A percentile compares a stretch with the other conserved stretches of the same genome.
Evolutionary conservation across 1,284 basidiomycete genomes (phyloP).

Genomic region (Melampsora larici-populina): DNA sequence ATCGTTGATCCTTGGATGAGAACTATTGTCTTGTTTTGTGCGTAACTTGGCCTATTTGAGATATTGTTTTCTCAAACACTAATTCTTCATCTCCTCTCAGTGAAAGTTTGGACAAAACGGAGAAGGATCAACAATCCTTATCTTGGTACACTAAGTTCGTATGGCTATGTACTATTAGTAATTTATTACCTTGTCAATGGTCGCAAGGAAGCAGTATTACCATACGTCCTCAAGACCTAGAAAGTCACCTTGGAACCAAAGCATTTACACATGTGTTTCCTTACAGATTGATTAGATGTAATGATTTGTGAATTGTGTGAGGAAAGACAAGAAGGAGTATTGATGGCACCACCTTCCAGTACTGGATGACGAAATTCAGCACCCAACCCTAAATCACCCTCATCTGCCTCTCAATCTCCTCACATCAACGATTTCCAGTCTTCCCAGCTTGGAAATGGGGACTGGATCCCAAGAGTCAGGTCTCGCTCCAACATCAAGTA

Average conservation of each 20-base stretch:
- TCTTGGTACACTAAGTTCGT: slow-evolving; percentile 90
- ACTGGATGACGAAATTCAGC: slow-evolving; percentile 36
- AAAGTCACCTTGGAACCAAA: slow-evolving; percentile 70
- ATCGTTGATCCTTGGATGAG: slow-evolving; percentile 93
- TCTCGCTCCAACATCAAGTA: no score
- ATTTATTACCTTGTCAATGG: slow-evolving; percentile 94
- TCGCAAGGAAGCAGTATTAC: slow-evolving; percentile 88
- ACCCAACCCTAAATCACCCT: slow-evolving; percentile 36
- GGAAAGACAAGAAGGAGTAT: slow-evolving; percentile 51
- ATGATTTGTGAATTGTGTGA: slow-evolving; percentile 51
- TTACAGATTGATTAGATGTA: slow-evolving; percentile 53
- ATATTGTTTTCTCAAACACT: slow-evolving; percentile 3
- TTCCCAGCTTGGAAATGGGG: background rate
- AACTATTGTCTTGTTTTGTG: slow-evolving; percentile 90
- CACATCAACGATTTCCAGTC: slow-evolving; percentile 1
- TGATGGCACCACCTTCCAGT: slow-evolving; percentile 49
- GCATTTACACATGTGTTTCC: slow-evolving; percentile 61
- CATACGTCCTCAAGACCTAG: slow-evolving; percentile 53
- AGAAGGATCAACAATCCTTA: slow-evolving; percentile 98
- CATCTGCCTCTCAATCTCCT: background rate
- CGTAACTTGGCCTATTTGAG: slow-evolving; percentile 54
- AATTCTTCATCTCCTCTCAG: slow-evolving; percentile 55
- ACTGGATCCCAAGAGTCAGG: no score
- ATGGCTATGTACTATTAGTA: slow-evolving; percentile 96
- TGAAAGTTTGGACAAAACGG: slow-evolving; percentile 98